These are phyloP conservation scores for Tarenaya hassleriana DNA, from an alignment of 345 rosid genomes.

Conservation along the genomic window DNA sequence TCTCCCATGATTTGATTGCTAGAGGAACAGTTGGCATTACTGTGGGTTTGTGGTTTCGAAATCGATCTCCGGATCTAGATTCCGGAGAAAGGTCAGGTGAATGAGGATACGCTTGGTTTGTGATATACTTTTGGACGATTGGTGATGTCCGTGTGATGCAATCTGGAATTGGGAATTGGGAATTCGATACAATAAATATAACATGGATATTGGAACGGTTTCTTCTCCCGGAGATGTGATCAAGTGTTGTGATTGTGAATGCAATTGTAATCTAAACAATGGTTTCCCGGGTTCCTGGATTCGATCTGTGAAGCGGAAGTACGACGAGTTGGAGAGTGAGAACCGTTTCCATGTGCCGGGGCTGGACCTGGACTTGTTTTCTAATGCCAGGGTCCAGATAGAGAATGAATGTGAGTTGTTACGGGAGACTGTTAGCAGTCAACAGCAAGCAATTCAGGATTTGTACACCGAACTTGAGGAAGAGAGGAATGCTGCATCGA, in stretches of 20 bases:
- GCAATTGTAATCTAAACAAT: conserved; percentile 39
- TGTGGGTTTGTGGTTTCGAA: too few species aligned
- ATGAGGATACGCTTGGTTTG: too few species aligned
- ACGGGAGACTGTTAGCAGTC: conserved; percentile 70
- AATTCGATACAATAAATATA: too few species aligned
- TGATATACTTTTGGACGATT: too few species aligned
- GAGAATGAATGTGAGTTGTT: conserved; percentile 73
- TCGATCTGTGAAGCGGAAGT: conserved; percentile 65
- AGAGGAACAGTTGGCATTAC: too few species aligned
- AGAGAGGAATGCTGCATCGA: conserved; percentile 87
- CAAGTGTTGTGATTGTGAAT: conserved; percentile 60
- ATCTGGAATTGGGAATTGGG: too few species aligned
- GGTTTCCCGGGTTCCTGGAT: conserved; percentile 39
- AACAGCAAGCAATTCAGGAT: conserved; percentile 66
- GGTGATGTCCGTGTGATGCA: too few species aligned
- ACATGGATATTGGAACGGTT: too few species aligned
- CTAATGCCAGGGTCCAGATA: conserved; percentile 59
- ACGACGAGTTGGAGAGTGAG: conserved; percentile 52
- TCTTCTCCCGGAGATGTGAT: conserved; percentile 30
- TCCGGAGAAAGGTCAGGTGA: too few species aligned
- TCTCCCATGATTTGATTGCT: too few species aligned
- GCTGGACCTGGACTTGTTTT: conserved; percentile 31
- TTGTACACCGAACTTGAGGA: conserved; percentile 71
- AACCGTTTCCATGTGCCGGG: conserved; percentile 48
- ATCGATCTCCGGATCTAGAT: too few species aligned